Base-by-base conservation (phyloP, 108 stramenopile genomes). In the Skeletonema grethae region DNA sequence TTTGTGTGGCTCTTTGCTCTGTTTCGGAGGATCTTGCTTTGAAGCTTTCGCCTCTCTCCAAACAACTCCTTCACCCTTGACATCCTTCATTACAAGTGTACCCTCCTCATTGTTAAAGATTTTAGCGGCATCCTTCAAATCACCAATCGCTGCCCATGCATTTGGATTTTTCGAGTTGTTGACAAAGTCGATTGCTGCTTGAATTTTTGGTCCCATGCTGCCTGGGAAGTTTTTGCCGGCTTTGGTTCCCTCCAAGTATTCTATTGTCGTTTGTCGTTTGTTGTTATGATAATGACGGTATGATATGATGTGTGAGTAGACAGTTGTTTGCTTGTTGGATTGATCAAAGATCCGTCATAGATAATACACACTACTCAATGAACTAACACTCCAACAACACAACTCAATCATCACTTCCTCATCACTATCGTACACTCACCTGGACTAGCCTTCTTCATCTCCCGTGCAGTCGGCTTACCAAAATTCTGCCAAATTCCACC, bases 401-500 rank as follows among this genome's bases (percentile, higher is more conserved):
- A 39, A 2, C 10, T 12, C 3, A 39, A 2, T 2, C 38, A 12
- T 11, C 10, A 10, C n/a, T n/a, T n/a, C n/a, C n/a, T 5, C 41
- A 43, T 4, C 41, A 43, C 15, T n/a, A n/a, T n/a, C n/a, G n/a
- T 1, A 43, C 0, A 43, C 41, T 43, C 41, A 43, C 41, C 41
- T 13, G 92, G 92, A 48, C 84, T 83, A 1, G 85, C 92, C 62
- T 57, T 67, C 39, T 65, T 71, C 92, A 93, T 93, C 66, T 93
- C 92, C 34, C 80, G 45, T 0, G 89, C 92, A 64, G 84, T 76
- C 12, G 89, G 89, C 63, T 93, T 93, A 32, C 92, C 92, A 68
- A 84, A 93, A 63, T 90, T 87, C 65, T 93, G 75, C 89, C 88
- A 93, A 60, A 89, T 89, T 4, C 90, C 90, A 28, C 92, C 92